A percentile compares a stretch with the other conserved stretches of the same genome.
These are phyloP conservation scores for Flueggea neowawraea DNA, from an alignment of 441 rosid genomes.

Conservation along the genomic window DNA sequence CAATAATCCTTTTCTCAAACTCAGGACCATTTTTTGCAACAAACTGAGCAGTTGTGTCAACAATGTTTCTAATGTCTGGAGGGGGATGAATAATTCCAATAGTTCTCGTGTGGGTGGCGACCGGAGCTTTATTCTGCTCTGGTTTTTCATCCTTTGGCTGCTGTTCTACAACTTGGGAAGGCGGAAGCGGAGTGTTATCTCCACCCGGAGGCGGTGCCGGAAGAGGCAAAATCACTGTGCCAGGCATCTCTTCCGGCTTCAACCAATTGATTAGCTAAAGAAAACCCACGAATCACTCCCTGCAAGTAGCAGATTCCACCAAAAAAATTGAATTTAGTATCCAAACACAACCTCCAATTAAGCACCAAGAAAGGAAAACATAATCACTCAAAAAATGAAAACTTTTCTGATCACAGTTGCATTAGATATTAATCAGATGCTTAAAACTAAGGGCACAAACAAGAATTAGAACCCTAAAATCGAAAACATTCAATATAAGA, in stretches of 20 bases:
- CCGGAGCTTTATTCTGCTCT: constrained; percentile 40
- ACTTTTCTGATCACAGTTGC: no score
- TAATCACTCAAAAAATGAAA: no score
- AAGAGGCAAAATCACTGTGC: constrained; percentile 62
- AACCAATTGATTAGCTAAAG: no score
- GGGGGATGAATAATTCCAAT: constrained; percentile 98
- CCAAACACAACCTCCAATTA: no score
- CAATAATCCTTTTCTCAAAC: constrained; percentile 79
- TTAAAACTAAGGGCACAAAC: no score
- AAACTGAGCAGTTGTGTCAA: constrained; percentile 84
- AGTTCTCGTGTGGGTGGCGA: constrained; percentile 83
- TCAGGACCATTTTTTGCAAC: constrained; percentile 86
- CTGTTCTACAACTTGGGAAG: constrained; percentile 50
- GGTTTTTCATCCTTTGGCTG: constrained; percentile 34
- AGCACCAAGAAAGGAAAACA: no score
- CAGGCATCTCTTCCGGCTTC: constrained; percentile 34
- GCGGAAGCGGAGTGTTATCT: constrained; percentile 65
- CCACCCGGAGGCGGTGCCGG: constrained; percentile 85
- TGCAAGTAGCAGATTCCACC: no score
- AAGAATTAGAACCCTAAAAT: no score
- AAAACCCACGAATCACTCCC: no score
- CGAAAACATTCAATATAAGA: no score
- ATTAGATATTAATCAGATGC: no score
- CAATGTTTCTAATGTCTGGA: constrained; percentile 79
- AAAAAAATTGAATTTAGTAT: no score